These are phyloP conservation scores for Oryza australiensis DNA, from an alignment of 176 grass and related monocot species.

Conservation along the genomic window DNA sequence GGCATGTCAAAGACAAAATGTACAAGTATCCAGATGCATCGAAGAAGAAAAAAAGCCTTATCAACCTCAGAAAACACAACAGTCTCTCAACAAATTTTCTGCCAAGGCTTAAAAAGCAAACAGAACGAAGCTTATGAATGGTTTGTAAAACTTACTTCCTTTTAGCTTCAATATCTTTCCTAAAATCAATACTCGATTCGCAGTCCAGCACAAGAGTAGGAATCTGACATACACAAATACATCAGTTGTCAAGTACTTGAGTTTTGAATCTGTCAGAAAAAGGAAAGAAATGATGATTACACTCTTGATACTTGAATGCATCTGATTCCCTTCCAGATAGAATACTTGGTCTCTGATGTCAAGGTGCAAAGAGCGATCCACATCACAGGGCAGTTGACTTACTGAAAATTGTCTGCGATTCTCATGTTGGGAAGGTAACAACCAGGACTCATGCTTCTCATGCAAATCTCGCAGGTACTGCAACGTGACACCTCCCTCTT, in stretches of 20 bases:
- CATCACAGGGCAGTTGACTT: conserved; percentile 39
- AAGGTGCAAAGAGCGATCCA: conserved; percentile 52
- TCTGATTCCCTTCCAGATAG: conserved; percentile 57
- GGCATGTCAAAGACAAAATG: not conserved
- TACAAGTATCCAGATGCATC: not conserved
- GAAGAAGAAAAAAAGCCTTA: not conserved
- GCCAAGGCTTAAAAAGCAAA: not conserved
- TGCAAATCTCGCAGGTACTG: conserved; percentile 58
- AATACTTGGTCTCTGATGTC: conserved; percentile 60
- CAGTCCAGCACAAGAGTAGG: conserved; percentile 52
- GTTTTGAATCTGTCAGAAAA: not conserved
- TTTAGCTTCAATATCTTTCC: conserved; percentile 45
- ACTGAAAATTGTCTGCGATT: conserved; percentile 46
- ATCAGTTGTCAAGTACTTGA: not conserved
- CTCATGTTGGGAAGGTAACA: conserved; percentile 46
- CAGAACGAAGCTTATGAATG: not conserved
- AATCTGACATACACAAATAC: conserved; percentile 26
- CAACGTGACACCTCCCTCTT: conserved; percentile 62
- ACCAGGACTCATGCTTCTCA: conserved; percentile 74
- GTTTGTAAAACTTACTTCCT: conserved; percentile 29
- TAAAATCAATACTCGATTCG: conserved; percentile 53
- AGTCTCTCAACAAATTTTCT: not conserved
- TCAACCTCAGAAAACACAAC: conserved; percentile 17
- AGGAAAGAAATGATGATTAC: conserved; percentile 34
- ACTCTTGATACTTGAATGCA: conserved; percentile 69